Evolutionary conservation across 805 yeast species (phyloP), one percentile per base, ranked within the genome.

Genomic region (Candida hungchunana): DNA sequence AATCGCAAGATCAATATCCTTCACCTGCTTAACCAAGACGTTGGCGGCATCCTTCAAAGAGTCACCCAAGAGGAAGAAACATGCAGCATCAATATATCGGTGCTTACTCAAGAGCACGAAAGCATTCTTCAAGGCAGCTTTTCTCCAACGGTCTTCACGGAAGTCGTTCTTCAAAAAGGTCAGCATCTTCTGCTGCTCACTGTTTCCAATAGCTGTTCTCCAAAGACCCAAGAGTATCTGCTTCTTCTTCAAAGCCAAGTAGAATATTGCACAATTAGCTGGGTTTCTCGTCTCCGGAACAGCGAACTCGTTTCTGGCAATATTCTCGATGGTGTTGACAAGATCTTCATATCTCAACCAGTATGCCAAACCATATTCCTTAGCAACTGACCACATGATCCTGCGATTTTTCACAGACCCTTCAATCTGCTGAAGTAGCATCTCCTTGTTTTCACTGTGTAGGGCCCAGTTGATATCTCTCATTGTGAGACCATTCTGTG

Each of bases 81-180:
- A 78, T 0, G 97, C 96, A 0, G 97, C 95, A 58, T 88, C 94
- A 55, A 73, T 63, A 51, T 72, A 84, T 27, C 97, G 65, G 58
- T 89, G 98, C 51, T 87, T 87, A 43, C 97, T 85, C 45, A 93
- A 58, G 28, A 90, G 63, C 0, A 86, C 97, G 66, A 77, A 90
- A 0, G 97, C 97, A 61, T 90, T 90, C 52, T 93, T 93, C 50
- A 78, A 59, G 0, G 97, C 97, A 1, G 97, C 96, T 0, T 84
- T 69, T 47, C 68, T 75, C 96, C 97, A 89, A 33, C 96, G 66
- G 12, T 71, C 69, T 36, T 79, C 75, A 5, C 64, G 60, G 56
- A 89, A 90, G 53, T 93, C 93, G 54, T 89, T 82, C 15, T 67
- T 65, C 48, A 90, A 64, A 50, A 90, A 84, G 50, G 71, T 81